Base-by-base conservation (phyloP, 306 rosid species). In the Chamaecrista fasciculata region DNA sequence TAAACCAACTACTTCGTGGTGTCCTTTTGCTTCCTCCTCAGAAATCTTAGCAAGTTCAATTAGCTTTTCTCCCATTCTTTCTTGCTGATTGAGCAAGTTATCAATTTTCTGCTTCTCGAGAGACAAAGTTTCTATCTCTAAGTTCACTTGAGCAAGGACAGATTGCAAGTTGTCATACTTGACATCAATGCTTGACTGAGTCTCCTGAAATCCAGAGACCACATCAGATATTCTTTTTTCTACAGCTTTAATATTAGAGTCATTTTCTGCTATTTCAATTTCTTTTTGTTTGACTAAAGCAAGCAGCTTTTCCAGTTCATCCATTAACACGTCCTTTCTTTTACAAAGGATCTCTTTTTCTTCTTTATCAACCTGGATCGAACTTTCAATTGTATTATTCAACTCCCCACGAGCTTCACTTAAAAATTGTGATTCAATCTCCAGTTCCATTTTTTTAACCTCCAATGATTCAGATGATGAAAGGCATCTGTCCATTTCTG, bases 281-380 rank as follows among this genome's bases (percentile, higher is more conserved):
- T 90, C 85, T 83, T 90, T 90, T 64, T 73, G 86, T 71, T 81
- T 81, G 48, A 90, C 95, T 39, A 90, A 71, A 61, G 86, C 86
- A 69, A 86, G 88, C 34, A 90, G 86, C 19, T 82, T 51, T 61
- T 86, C 86, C 74, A 90, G 76, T 76, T 90, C 90, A 48, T 65
- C 79, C 57, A 57, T 65, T 71, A 90, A 63, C 40, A 60, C 26
- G 1, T 61, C 78, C 80, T 82, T 87, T 77, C 81, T 82, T 77
- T 80, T 72, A 78, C 80, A 75, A 75, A 90, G 88, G 24, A 79
- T 66, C 33, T 80, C 86, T 67, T 81, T 87, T 76, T 87, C 92
- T 61, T 74, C 77, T 71, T 67, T 82, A 81, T 87, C 91, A 84
- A 79, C 84, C 76, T 80, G 85, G 62, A 86, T 77, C 18, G 74